phyloP scores from a whole-genome alignment of 768 basidiomycete species.

The Boletus sp. region DNA sequence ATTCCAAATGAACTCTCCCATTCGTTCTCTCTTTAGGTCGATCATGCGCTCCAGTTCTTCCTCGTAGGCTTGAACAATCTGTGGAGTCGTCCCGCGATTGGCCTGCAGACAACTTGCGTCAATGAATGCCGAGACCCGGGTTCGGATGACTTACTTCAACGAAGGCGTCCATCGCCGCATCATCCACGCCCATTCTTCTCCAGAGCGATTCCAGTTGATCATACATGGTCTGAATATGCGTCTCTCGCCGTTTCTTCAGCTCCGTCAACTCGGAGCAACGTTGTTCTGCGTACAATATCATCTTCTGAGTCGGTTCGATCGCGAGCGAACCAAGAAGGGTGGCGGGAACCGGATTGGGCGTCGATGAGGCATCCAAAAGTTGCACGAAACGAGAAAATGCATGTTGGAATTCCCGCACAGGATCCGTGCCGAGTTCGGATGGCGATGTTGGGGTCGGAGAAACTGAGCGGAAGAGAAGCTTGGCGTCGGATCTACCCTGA shows the following conservation, averaged over 20 bases:
- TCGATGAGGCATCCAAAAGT: slow-evolving; percentile 45
- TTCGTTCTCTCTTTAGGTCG: slow-evolving; percentile 81
- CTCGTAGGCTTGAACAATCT: slow-evolving; percentile 79
- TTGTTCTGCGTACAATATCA: slow-evolving; percentile 70
- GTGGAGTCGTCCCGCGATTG: slow-evolving; percentile 78
- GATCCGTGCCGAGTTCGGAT: slow-evolving; percentile 12
- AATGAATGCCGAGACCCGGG: background rate
- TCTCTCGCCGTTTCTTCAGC: slow-evolving; percentile 70
- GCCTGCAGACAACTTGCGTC: slow-evolving; percentile 19
- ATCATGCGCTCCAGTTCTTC: slow-evolving; percentile 89
- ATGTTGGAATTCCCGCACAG: slow-evolving; percentile 46
- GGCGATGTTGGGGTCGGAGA: slow-evolving; percentile 15
- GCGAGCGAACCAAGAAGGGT: slow-evolving; percentile 36
- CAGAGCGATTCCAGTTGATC: slow-evolving; percentile 91
- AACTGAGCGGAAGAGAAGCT: slow-evolving; percentile 36
- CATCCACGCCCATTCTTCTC: slow-evolving; percentile 78
- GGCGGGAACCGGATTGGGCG: slow-evolving; percentile 20
- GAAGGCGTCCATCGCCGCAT: slow-evolving; percentile 86
- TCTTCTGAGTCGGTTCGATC: slow-evolving; percentile 72
- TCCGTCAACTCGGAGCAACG: slow-evolving; percentile 63
- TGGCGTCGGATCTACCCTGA: slow-evolving; percentile 34
- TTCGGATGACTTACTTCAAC: slow-evolving; percentile 54
- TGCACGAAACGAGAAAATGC: slow-evolving; percentile 64
- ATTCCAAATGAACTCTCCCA: slow-evolving; percentile 80
- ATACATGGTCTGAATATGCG: slow-evolving; percentile 89